These are phyloP conservation scores for Aspergillus pseudotamarii DNA, from an alignment of 2,329 filamentous ascomycete species.

Conservation along the genomic window DNA sequence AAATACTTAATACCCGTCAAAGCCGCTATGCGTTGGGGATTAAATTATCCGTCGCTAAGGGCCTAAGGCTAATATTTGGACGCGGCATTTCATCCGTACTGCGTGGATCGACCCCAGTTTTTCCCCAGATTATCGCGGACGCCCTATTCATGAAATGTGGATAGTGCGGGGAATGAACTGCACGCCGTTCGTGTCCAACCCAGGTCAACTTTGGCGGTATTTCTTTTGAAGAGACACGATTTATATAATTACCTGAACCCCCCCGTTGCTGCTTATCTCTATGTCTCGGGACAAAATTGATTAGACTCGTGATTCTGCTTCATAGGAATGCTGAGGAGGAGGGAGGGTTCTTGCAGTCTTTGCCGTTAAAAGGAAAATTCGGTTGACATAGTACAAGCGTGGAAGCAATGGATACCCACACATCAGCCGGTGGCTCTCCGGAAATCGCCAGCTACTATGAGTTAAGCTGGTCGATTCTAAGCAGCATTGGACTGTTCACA, in stretches of 20 bases:
- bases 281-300: background rate
- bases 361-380: background rate
- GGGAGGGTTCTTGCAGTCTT: background rate
- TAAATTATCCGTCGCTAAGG: background rate
- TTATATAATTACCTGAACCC: background rate
- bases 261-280: background rate
- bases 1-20: background rate
- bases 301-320: background rate
- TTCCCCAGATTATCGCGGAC: conserved; percentile 3
- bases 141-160: background rate
- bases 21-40: background rate
- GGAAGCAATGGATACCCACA: background rate
- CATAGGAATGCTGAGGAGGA: background rate
- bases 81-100: background rate
- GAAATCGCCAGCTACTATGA: conserved; percentile 10
- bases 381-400: background rate
- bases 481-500: conserved; percentile 17
- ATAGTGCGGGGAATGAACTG: background rate
- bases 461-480: conserved; percentile 16
- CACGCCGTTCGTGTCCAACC: background rate
- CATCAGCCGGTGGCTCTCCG: background rate
- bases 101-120: background rate
- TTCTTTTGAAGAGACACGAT: background rate
- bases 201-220: background rate
- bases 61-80: background rate